phyloP scores from a whole-genome alignment of 169 alveolate species.

The Plasmodium knowlesi region DNA sequence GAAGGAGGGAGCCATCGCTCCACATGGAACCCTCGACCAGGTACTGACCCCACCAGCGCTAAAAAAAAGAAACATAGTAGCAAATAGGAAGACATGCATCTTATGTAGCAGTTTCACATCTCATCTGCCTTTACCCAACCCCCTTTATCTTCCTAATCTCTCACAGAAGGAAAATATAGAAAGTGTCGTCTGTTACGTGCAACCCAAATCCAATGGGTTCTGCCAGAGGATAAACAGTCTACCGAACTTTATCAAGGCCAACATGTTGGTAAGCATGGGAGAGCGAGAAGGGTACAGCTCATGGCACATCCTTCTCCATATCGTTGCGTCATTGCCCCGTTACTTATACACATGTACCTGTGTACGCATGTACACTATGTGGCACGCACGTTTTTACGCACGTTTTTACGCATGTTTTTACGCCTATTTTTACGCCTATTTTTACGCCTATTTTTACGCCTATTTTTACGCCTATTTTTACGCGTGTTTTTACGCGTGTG shows the following conservation, averaged over 20 bases:
- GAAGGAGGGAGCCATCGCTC: not conserved
- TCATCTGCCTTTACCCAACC: no score
- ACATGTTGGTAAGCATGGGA: constrained; percentile 11
- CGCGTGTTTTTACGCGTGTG: no score
- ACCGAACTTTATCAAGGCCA: constrained; percentile 46
- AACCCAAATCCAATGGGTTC: constrained; percentile 52
- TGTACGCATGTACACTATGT: not conserved
- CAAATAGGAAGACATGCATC: not conserved
- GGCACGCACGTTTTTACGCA: no score
- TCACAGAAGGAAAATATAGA: constrained; percentile 23
- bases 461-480: no score
- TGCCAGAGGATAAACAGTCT: constrained; percentile 56
- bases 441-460: no score
- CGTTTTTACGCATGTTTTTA: no score
- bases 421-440: no score
- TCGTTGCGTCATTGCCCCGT: not conserved
- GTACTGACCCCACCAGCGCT: not conserved
- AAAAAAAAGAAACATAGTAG: not conserved
- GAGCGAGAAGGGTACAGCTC: not conserved
- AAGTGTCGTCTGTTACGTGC: constrained; percentile 63
- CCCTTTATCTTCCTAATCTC: not conserved
- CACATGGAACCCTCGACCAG: not conserved
- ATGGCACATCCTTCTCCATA: not conserved
- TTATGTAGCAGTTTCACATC: not conserved
- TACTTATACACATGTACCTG: not conserved